A percentile compares a stretch with the other conserved stretches of the same genome.
phyloP scores from a whole-genome alignment of 2,329 filamentous ascomycete species.

The Chaetomiaceae sp. region DNA sequence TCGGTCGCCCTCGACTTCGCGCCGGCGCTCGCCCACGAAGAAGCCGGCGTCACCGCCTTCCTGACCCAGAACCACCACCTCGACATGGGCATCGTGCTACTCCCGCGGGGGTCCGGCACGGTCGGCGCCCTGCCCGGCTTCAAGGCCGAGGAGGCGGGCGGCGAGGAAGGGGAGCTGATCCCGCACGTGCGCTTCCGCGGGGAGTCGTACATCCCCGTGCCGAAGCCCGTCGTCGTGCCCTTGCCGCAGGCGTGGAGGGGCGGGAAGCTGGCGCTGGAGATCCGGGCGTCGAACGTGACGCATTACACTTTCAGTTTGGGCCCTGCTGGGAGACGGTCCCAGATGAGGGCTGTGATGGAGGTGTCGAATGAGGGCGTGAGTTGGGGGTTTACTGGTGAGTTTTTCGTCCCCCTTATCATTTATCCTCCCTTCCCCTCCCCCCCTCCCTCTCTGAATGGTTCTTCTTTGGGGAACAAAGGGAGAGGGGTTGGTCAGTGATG shows the following conservation, averaged over 20 bases:
- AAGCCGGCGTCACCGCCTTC: slow-evolving; percentile 51
- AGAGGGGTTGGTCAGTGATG: too few species aligned
- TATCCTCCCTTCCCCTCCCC: background rate
- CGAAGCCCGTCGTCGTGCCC: slow-evolving; percentile 34
- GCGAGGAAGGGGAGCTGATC: slow-evolving; percentile 25
- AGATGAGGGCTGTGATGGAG: slow-evolving; percentile 32
- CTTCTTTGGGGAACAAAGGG: background rate
- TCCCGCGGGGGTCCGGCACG: slow-evolving; percentile 27
- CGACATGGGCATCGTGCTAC: slow-evolving; percentile 41
- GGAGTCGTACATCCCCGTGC: slow-evolving; percentile 39
- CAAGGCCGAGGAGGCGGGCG: background rate
- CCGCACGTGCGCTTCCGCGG: slow-evolving; percentile 44
- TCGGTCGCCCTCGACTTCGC: slow-evolving; percentile 43
- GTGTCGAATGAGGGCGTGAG: slow-evolving; percentile 36
- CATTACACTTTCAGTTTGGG: slow-evolving; percentile 42
- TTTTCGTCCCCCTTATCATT: too few species aligned
- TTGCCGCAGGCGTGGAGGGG: slow-evolving; percentile 37
- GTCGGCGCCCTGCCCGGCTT: background rate
- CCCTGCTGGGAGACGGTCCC: slow-evolving; percentile 30
- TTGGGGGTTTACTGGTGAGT: slow-evolving; percentile 40
- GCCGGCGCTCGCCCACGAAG: slow-evolving; percentile 38
- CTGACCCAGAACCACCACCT: slow-evolving; percentile 51
- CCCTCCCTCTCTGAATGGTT: background rate
- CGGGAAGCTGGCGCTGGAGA: slow-evolving; percentile 36
- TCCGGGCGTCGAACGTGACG: slow-evolving; percentile 42